These are phyloP conservation scores for Agaricus bisporus DNA, from an alignment of 768 basidiomycete species.

Conservation along the genomic window DNA sequence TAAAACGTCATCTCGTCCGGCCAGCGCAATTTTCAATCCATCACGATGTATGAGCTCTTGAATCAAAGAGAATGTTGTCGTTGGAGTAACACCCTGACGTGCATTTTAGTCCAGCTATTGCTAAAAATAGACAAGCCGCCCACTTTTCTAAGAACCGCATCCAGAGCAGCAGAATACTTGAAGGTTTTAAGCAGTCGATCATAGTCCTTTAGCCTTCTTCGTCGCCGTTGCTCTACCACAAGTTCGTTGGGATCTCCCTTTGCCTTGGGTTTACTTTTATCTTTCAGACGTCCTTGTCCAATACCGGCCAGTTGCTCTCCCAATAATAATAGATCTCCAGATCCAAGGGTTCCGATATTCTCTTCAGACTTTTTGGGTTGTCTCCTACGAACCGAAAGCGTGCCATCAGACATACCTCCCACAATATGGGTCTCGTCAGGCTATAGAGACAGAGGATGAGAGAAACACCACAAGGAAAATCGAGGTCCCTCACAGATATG, in stretches of 20 bases:
- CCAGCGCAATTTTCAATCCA: constrained; percentile 78
- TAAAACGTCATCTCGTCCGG: constrained; percentile 89
- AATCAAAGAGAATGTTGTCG: constrained; percentile 83
- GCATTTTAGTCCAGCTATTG: constrained; percentile 1
- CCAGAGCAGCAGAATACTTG: constrained; percentile 91
- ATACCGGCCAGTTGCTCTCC: constrained; percentile 19
- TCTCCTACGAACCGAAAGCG: constrained; percentile 91
- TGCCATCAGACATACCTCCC: constrained; percentile 97
- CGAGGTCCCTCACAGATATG: constrained; percentile 63
- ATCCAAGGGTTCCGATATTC: constrained; percentile 24
- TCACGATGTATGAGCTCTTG: constrained; percentile 92
- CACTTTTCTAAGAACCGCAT: constrained; percentile 85
- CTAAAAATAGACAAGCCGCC: constrained; percentile 10
- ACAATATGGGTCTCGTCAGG: constrained; percentile 96
- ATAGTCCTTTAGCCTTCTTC: constrained; percentile 74
- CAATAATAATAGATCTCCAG: constrained; percentile 7
- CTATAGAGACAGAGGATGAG: constrained; percentile 32
- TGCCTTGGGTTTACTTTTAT: constrained; percentile 39
- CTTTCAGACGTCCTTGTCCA: constrained; percentile 43
- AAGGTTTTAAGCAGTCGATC: constrained; percentile 87
- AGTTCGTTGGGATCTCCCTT: constrained; percentile 68
- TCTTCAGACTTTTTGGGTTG: constrained; percentile 67
- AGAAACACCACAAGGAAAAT: background rate
- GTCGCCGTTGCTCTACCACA: constrained; percentile 66
- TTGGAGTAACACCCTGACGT: constrained; percentile 73